Conservation (phyloP, 306 rosid genomes). For the Purshia tridentata region DNA sequence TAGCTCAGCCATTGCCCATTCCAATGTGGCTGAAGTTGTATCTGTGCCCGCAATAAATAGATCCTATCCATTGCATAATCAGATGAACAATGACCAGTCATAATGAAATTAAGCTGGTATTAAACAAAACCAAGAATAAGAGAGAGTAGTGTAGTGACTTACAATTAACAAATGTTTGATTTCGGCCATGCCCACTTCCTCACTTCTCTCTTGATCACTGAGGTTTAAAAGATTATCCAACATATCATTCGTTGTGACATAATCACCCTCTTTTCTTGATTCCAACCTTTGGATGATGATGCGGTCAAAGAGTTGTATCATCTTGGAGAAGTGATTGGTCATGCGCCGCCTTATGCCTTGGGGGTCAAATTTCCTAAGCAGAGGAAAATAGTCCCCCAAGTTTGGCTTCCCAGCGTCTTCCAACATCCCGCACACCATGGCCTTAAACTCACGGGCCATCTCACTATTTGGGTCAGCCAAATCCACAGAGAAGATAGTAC, state of each 20-base stretch:
- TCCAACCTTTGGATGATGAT: background rate
- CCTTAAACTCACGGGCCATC: slow-evolving; percentile 17
- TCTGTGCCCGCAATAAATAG: slow-evolving; percentile 29
- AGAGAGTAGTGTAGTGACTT: background rate
- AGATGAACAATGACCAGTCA: no score
- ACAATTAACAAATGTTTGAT: background rate
- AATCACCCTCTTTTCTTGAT: background rate
- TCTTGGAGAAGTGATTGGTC: background rate
- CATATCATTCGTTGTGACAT: background rate
- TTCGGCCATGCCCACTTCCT: background rate
- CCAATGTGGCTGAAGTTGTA: slow-evolving; percentile 28
- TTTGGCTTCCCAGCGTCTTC: no score
- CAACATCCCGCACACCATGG: no score
- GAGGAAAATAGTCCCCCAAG: no score
- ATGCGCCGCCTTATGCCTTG: background rate
- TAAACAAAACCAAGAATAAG: no score
- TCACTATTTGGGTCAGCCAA: slow-evolving; percentile 17
- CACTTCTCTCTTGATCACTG: background rate
- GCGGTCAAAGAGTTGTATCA: background rate
- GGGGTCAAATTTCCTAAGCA: no score
- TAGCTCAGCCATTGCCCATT: slow-evolving; percentile 39
- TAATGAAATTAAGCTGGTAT: no score
- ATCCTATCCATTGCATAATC: background rate
- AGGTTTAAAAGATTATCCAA: background rate
- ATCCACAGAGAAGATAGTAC: slow-evolving; percentile 29